phyloP scores from a whole-genome alignment of 2,329 filamentous ascomycete genomes.

The Trichoderma semiorbis region DNA sequence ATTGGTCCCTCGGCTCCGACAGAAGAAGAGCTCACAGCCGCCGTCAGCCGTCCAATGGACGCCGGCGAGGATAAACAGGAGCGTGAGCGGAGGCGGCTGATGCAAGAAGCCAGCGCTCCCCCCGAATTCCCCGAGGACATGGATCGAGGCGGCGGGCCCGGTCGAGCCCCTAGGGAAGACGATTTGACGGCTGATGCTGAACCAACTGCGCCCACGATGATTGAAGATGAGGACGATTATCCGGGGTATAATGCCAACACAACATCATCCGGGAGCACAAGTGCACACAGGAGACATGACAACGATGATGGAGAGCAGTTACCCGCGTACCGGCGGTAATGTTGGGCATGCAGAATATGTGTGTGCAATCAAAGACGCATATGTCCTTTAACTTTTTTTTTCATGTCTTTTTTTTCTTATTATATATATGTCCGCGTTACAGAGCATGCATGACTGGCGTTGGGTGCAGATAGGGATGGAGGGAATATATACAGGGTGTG shows the following conservation, averaged over 20 bases:
- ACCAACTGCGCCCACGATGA: slow-evolving; percentile 57
- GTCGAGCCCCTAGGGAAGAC: slow-evolving; percentile 25
- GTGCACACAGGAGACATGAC: not conserved
- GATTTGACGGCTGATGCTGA: slow-evolving; percentile 29
- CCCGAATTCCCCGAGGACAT: slow-evolving; percentile 55
- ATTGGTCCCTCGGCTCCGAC: slow-evolving; percentile 43
- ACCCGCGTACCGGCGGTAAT: slow-evolving; percentile 40
- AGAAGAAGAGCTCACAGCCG: slow-evolving; percentile 40
- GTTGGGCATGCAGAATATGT: not conserved
- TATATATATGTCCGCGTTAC: not conserved
- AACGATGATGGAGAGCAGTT: slow-evolving; percentile 33
- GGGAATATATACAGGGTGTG: not conserved
- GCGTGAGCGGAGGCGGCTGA: slow-evolving; percentile 62
- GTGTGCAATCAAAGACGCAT: not conserved
- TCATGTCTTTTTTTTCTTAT: not conserved
- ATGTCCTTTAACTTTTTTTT: not conserved
- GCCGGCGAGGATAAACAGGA: slow-evolving; percentile 72
- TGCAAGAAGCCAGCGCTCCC: slow-evolving; percentile 62
- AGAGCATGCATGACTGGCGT: slow-evolving; percentile 13
- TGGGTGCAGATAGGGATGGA: not conserved
- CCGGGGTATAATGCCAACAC: slow-evolving; percentile 28
- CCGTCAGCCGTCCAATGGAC: not conserved
- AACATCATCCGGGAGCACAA: slow-evolving; percentile 23
- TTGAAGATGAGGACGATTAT: slow-evolving; percentile 53
- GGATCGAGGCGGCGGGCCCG: slow-evolving; percentile 34